Percentiles rank a stretch among this genome's conserved stretches.
Evolutionary conservation across 2,329 filamentous ascomycete genomes (phyloP).

Genomic region (Westerdykella ornata): DNA sequence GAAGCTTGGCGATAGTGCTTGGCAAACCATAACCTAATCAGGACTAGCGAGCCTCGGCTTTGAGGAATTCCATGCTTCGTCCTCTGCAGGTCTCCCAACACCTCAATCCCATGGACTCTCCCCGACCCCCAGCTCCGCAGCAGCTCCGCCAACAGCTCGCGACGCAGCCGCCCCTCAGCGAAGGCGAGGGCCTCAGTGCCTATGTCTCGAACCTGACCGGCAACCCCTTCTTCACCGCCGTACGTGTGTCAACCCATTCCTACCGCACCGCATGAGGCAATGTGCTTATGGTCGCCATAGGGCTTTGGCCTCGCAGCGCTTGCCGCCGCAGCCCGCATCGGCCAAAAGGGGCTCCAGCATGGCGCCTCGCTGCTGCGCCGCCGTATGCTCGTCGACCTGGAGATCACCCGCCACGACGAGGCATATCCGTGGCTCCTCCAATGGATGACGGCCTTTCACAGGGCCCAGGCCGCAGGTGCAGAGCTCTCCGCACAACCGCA

Average conservation of each 20-base stretch:
- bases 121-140: conserved; percentile 27
- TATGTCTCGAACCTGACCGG: conserved; percentile 42
- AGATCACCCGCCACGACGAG: conserved; percentile 89
- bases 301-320: conserved; percentile 88
- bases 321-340: conserved; percentile 73
- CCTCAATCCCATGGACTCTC: conserved; percentile 27
- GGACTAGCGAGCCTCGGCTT: no score
- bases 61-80: no score
- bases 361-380: conserved; percentile 69
- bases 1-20: no score
- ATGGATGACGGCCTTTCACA: conserved; percentile 83
- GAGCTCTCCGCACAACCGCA: conserved; percentile 18
- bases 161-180: conserved; percentile 32
- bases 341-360: conserved; percentile 67
- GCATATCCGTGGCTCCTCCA: conserved; percentile 91
- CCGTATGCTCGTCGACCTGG: conserved; percentile 86
- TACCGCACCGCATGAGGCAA: conserved; percentile 11
- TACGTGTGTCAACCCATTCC: conserved; percentile 49
- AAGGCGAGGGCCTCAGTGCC: conserved; percentile 32
- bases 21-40: no score
- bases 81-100: no score
- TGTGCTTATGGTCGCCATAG: conserved; percentile 36
- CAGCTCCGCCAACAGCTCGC: conserved; percentile 32
- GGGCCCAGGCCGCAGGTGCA: conserved; percentile 48
- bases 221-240: conserved; percentile 51